A percentile compares a stretch with the other conserved stretches of the same genome.
These are phyloP conservation scores for Apostasia ramifera DNA, from an alignment of 106 monocot species.

Conservation along the genomic window DNA sequence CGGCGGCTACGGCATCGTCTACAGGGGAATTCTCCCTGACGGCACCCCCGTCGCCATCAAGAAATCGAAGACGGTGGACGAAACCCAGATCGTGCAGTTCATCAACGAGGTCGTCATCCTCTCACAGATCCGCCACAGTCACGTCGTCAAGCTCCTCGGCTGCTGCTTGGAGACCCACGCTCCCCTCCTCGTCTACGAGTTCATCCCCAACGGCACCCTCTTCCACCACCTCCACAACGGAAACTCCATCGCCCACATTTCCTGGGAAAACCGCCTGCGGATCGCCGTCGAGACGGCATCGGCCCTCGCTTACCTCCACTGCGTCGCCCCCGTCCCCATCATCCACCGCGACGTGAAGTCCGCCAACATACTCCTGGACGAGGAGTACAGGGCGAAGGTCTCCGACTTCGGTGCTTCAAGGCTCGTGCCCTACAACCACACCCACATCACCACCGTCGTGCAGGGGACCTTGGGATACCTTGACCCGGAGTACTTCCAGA, in stretches of 20 bases:
- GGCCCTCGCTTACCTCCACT: slow-evolving; percentile 28
- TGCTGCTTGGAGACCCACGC: slow-evolving; percentile 27
- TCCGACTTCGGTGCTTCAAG: slow-evolving; percentile 40
- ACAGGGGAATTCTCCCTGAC: slow-evolving; percentile 19
- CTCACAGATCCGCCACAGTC: slow-evolving; percentile 18
- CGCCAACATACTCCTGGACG: slow-evolving; percentile 33
- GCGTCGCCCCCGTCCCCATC: slow-evolving; percentile 7
- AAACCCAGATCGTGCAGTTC: slow-evolving; percentile 21
- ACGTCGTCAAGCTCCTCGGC: slow-evolving; percentile 25
- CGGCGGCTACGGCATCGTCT: slow-evolving; percentile 21
- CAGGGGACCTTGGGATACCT: slow-evolving; percentile 39
- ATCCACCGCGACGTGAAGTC: slow-evolving; percentile 38
- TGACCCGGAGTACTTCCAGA: slow-evolving; percentile 41
- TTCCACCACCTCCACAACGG: slow-evolving; percentile 9
- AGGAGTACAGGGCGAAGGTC: slow-evolving; percentile 27
- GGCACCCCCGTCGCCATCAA: slow-evolving; percentile 15
- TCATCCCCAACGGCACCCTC: slow-evolving; percentile 18
- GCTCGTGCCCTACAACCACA: slow-evolving; percentile 9
- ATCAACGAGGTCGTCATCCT: slow-evolving; percentile 30
- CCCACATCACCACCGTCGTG: slow-evolving; percentile 19
- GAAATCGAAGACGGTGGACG: not conserved
- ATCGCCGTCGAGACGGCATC: slow-evolving; percentile 21
- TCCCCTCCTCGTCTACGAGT: slow-evolving; percentile 33
- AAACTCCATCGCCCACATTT: no score
- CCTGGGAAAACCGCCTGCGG: slow-evolving; percentile 21